These are phyloP conservation scores for Arctium lappa DNA, from an alignment of 129 eudicot genomes.

Conservation along the genomic window DNA sequence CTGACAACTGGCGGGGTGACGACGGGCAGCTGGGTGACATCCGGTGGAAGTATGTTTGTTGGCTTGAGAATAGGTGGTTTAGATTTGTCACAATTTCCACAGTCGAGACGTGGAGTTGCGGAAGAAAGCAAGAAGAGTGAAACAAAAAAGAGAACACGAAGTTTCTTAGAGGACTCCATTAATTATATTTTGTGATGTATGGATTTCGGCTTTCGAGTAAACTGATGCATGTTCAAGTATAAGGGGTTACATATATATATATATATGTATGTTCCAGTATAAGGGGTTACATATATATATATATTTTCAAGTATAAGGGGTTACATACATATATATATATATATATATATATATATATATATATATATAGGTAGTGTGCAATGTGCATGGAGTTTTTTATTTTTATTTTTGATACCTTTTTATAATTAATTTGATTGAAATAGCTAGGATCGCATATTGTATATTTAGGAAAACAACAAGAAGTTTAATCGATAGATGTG, in stretches of 20 bases:
- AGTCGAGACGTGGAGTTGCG: constrained; percentile 45
- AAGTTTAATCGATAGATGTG: constrained; percentile 1
- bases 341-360: neutral
- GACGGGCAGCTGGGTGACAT: too few species aligned
- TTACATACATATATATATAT: too few species aligned
- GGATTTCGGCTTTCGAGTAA: neutral
- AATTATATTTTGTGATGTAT: constrained; percentile 14
- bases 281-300: too few species aligned
- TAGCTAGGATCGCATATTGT: neutral
- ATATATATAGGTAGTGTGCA: constrained; percentile 6
- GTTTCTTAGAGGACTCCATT: constrained; percentile 49
- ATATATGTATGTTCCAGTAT: too few species aligned
- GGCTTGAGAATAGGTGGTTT: neutral
- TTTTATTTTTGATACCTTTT: neutral
- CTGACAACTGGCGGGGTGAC: neutral
- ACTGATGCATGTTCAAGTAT: constrained; percentile 7
- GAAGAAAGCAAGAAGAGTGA: constrained; percentile 59
- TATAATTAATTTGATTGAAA: neutral
- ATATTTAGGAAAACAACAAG: constrained; percentile 22
- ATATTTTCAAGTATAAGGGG: neutral
- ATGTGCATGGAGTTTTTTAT: constrained; percentile 8
- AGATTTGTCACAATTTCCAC: constrained; percentile 42
- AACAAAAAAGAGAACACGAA: constrained; percentile 57
- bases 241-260: constrained; percentile 9
- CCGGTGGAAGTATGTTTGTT: too few species aligned